Percentiles rank a stretch among this genome's conserved stretches.
These are phyloP conservation scores for Adansonia digitata DNA, from an alignment of 345 rosid species.

Conservation along the genomic window DNA sequence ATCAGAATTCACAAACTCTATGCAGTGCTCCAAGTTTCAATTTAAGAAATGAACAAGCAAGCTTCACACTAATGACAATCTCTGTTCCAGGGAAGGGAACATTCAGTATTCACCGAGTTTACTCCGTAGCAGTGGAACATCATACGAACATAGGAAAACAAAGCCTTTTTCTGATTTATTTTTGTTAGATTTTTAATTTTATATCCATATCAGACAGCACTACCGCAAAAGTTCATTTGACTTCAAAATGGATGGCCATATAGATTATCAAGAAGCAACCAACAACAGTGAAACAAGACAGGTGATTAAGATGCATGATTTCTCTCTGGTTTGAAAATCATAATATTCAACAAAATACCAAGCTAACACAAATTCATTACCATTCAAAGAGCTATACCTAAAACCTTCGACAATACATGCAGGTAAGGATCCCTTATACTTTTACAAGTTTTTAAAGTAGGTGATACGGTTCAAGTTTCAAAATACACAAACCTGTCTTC, in stretches of 20 bases:
- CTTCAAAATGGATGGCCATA: background rate
- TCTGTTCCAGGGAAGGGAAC: background rate
- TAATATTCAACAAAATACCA: background rate
- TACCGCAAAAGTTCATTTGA: background rate
- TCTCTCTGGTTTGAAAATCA: background rate
- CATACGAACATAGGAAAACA: background rate
- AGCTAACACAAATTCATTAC: background rate
- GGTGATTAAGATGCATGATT: background rate
- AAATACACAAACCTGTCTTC: slow-evolving; percentile 65
- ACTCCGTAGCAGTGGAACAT: background rate
- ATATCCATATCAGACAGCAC: background rate
- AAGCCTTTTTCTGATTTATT: background rate
- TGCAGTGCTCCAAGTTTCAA: background rate
- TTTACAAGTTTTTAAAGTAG: background rate
- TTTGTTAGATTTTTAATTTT: background rate
- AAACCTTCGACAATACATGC: background rate
- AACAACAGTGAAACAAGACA: background rate
- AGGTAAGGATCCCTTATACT: background rate
- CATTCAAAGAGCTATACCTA: background rate
- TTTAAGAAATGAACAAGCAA: background rate
- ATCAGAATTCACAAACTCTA: background rate
- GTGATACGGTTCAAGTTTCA: background rate
- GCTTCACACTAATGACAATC: background rate
- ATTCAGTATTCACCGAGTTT: background rate
- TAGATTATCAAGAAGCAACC: background rate